Evolutionary conservation across 2,329 filamentous ascomycete genomes (phyloP).

Genomic region (Orbilia ellipsospora): DNA sequence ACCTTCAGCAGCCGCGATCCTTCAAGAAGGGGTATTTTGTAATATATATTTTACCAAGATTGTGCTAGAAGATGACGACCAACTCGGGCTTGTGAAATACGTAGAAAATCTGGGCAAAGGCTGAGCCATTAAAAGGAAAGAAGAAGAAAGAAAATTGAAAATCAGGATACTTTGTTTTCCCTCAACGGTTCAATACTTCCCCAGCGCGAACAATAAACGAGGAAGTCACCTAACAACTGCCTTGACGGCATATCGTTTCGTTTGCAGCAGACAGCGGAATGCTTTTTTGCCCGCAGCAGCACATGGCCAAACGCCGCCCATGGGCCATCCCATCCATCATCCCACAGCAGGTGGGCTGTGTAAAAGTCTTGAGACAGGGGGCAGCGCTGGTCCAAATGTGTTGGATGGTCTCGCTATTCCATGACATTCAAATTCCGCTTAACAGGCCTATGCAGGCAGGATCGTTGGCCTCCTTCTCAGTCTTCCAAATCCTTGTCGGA

Average conservation of each 20-base stretch:
- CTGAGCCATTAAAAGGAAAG: conserved; percentile 15
- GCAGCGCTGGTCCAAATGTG: conserved; percentile 37
- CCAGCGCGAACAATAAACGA: neutral
- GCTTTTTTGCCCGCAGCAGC: conserved; percentile 7
- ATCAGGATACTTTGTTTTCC: conserved; percentile 16
- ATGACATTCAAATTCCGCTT: conserved; percentile 46
- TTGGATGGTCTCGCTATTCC: conserved; percentile 23
- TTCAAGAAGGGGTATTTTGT: conserved; percentile 24
- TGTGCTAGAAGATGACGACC: conserved; percentile 7
- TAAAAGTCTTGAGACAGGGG: conserved; percentile 44
- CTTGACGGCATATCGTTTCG: conserved; percentile 37
- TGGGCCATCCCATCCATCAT: neutral
- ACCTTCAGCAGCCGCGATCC: conserved; percentile 38
- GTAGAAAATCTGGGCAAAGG: conserved; percentile 13
- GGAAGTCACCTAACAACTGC: conserved; percentile 40
- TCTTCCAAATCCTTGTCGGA: conserved; percentile 31
- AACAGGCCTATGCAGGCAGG: conserved; percentile 47
- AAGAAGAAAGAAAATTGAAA: too few relatives aligned
- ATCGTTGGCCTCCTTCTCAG: conserved; percentile 45
- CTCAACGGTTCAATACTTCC: conserved; percentile 10
- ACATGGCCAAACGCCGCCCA: conserved; percentile 31
- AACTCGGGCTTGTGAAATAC: conserved; percentile 12
- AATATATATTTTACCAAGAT: conserved; percentile 32
- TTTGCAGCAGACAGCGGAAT: conserved; percentile 9
- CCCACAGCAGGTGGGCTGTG: conserved; percentile 39